Evolutionary conservation across 805 yeast species (phyloP).

Genomic region (Wickerhamiella siamensis): DNA sequence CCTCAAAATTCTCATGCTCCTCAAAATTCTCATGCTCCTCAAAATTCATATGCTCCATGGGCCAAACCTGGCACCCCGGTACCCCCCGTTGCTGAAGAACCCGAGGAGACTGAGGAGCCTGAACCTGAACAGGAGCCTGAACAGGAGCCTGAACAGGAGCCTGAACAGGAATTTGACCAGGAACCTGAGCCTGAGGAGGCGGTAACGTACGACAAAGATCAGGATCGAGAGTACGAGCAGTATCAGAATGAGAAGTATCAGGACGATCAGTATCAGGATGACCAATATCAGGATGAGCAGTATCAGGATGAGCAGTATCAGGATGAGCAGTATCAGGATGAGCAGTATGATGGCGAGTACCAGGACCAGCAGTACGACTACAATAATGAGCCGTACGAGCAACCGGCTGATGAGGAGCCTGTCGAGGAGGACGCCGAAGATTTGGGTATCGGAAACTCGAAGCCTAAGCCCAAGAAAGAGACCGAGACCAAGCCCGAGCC

Average conservation of each 20-base stretch:
- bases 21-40: no score
- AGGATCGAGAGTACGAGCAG: not conserved
- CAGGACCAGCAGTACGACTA: not conserved
- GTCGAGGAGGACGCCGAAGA: conserved; percentile 1
- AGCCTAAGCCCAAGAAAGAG: conserved; percentile 9
- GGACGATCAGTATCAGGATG: not conserved
- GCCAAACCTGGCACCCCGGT: not conserved
- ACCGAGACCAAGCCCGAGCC: conserved; percentile 15
- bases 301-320: not conserved
- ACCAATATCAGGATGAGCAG: not conserved
- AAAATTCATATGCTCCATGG: not conserved
- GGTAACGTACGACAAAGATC: not conserved
- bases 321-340: not conserved
- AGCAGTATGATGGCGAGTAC: not conserved
- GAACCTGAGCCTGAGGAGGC: not conserved
- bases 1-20: no score
- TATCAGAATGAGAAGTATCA: not conserved
- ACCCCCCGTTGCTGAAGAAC: not conserved
- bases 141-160: not conserved
- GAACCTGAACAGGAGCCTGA: not conserved
- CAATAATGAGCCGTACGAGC: not conserved
- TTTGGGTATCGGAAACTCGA: not conserved
- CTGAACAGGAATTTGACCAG: not conserved
- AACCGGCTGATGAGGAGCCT: not conserved
- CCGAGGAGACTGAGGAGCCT: not conserved